These are phyloP conservation scores for Crithidia brevicula DNA, from an alignment of 208 protist genomes.

Conservation along the genomic window DNA sequence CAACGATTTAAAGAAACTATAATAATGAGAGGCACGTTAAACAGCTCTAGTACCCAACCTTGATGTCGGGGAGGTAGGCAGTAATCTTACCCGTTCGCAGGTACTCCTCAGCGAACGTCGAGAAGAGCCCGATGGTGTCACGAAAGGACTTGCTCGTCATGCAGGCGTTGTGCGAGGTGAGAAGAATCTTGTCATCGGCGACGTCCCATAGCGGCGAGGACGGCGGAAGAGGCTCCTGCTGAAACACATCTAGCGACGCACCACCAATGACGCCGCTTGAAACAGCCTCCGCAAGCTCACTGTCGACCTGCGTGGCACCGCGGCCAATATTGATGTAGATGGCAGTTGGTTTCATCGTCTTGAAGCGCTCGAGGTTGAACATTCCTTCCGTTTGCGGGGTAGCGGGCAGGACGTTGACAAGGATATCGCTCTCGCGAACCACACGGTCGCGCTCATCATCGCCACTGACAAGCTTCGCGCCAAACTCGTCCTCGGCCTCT, in stretches of 20 bases:
- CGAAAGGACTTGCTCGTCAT: slow-evolving; percentile 40
- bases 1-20: no score
- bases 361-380: slow-evolving; percentile 61
- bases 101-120: slow-evolving; percentile 35
- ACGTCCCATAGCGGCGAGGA: slow-evolving; percentile 58
- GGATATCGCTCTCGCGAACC: slow-evolving; percentile 66
- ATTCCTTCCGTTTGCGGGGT: slow-evolving; percentile 60
- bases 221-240: slow-evolving; percentile 65
- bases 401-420: slow-evolving; percentile 68
- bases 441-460: slow-evolving; percentile 42
- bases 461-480: slow-evolving; percentile 37
- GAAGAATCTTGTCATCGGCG: slow-evolving; percentile 56
- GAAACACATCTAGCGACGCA: slow-evolving; percentile 79
- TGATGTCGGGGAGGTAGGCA: slow-evolving; percentile 37
- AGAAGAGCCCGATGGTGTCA: slow-evolving; percentile 36
- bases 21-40: background rate
- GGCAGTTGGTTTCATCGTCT: slow-evolving; percentile 64
- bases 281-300: slow-evolving; percentile 55
- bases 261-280: slow-evolving; percentile 47
- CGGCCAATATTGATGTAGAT: slow-evolving; percentile 83
- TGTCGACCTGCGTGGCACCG: slow-evolving; percentile 61
- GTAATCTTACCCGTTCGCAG: slow-evolving; percentile 34
- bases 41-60: slow-evolving; percentile 31
- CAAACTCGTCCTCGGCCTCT: slow-evolving; percentile 43
- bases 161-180: slow-evolving; percentile 72